Evolutionary conservation across 2,329 filamentous ascomycete species (phyloP).

Genomic region (Cryphonectria nitschkei): DNA sequence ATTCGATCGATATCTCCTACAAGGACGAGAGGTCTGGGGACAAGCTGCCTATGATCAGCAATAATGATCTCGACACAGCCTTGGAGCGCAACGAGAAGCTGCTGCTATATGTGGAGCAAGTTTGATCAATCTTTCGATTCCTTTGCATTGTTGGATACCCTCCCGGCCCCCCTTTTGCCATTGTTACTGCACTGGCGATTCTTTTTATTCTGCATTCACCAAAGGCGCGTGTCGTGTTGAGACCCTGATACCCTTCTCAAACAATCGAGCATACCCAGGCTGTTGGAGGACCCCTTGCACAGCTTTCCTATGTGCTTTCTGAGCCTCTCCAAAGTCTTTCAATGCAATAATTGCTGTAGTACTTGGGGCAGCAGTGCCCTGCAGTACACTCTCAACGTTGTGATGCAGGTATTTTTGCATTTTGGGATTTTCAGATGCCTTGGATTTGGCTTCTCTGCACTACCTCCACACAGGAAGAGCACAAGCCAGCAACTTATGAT

Average conservation of each 20-base stretch:
- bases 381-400: constrained; percentile 21
- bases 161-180: neutral
- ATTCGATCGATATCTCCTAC: constrained; percentile 81
- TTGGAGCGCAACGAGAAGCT: constrained; percentile 86
- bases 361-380: constrained; percentile 8
- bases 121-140: constrained; percentile 38
- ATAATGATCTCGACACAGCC: constrained; percentile 80
- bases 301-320: neutral
- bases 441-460: neutral
- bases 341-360: constrained; percentile 15
- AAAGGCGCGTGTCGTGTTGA: neutral
- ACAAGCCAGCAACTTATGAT: constrained; percentile 29
- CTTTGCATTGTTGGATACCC: constrained; percentile 17
- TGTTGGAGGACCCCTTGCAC: neutral
- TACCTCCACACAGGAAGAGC: constrained; percentile 18
- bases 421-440: constrained; percentile 6
- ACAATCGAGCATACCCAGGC: constrained; percentile 10
- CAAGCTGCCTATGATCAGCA: constrained; percentile 74
- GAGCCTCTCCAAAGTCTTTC: neutral
- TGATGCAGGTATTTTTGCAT: constrained; percentile 10
- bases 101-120: constrained; percentile 70
- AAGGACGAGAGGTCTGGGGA: constrained; percentile 80
- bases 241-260: constrained; percentile 3
- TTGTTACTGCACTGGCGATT: constrained; percentile 2
- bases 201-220: constrained; percentile 6